Evolutionary conservation across 2,329 filamentous ascomycete genomes (phyloP).

Genomic region (Chrysosporium queenslandicum): DNA sequence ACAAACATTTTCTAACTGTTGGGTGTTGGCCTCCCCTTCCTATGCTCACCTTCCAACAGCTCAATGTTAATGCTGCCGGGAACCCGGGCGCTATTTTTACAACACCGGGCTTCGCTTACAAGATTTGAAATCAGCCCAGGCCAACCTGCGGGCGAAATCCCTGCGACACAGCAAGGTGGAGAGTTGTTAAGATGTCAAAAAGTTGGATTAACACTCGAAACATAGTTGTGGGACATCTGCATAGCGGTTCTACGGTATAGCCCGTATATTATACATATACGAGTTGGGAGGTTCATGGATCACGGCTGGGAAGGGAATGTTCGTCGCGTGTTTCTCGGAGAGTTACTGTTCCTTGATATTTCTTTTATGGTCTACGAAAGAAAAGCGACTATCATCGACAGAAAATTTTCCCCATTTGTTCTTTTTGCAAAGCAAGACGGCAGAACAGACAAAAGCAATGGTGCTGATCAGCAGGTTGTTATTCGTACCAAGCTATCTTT

Average conservation of each 20-base stretch:
- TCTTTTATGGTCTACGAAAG: background rate
- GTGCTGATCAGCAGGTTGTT: no score
- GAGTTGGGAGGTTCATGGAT: background rate
- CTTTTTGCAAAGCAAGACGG: no score
- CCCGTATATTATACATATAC: conserved; percentile 1
- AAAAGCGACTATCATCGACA: background rate
- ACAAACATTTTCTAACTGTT: no score
- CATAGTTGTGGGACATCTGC: background rate
- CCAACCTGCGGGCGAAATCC: background rate
- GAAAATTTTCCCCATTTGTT: no score
- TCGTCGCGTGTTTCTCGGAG: background rate
- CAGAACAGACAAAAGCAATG: no score
- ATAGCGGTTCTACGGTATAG: background rate
- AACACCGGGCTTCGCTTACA: conserved; percentile 1
- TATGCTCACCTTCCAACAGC: background rate
- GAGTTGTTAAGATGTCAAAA: no score
- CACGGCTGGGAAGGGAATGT: background rate
- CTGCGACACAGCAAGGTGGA: background rate
- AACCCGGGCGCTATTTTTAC: background rate
- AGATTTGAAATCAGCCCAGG: background rate
- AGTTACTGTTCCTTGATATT: background rate
- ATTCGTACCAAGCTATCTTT: no score
- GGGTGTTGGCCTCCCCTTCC: no score
- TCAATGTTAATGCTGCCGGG: background rate
- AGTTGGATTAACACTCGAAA: background rate